Base-by-base conservation (phyloP, 345 rosid species). In the Boechera divaricarpa region DNA sequence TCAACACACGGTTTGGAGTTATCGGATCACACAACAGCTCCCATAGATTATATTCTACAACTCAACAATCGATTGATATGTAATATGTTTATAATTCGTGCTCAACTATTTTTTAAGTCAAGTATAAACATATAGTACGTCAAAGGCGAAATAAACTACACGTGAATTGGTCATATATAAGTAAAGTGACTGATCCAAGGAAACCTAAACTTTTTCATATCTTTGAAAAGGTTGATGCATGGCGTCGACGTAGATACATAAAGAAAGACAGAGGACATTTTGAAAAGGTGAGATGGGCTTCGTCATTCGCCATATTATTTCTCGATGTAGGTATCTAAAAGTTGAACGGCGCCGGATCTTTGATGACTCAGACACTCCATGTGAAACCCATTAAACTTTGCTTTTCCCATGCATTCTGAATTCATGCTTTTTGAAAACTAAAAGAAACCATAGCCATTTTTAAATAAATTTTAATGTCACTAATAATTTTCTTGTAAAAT, bases 361-460 rank as follows among this genome's bases (percentile, higher is more conserved):
- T 74, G 57, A 74, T 65, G 78, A 65, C 38, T 65, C 78, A 13
- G 58, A 65, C 38, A 42, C 26, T 31, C 71, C 78, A 74, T 47
- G 66, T 66, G 72, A 74, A 45, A 57, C 6, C 73, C 72, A 55
- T 45, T 47, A 21, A 1, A 32, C 31, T 67, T 66, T 8, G 59
- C 67, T 36, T 73, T 63, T 49, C 7, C 66, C 12, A 47, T 66
- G 51, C 13, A 52, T 21, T 51, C 56, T 52, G 3, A 24, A 52
- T 44, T 44, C 16, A 44, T 13, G 49, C 49, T 44, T 44, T 44
- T 45, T 7, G 2, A 28, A 47, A 48, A n/a, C 4, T 6, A n/a
- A 48, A 47, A 48, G 24, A 48, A 48, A 48, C 52, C 21, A n/a
- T 15, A 45, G 5, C n/a, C n/a, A 15, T 45, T 13, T 45, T n/a